Conservation (phyloP, 805 yeast genomes). For the Pachysolen tannophilus region DNA sequence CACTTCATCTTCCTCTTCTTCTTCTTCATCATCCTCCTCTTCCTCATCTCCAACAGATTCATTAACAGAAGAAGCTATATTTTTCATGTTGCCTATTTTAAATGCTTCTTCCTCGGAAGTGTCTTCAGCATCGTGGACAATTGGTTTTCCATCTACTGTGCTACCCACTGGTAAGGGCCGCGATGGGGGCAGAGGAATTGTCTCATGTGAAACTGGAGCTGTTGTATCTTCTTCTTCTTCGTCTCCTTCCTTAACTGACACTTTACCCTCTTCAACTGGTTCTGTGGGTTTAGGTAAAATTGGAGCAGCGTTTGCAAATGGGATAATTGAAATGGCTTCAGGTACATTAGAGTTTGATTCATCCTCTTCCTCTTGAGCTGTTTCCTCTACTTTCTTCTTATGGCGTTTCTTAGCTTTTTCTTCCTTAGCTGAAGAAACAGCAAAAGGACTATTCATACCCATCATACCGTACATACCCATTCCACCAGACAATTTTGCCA, state of each 20-base stretch:
- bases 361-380: no score
- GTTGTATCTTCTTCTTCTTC: slow-evolving; percentile 16
- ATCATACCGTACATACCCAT: slow-evolving; percentile 72
- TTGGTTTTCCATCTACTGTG: no score
- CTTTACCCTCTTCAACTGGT: slow-evolving; percentile 3
- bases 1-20: no score
- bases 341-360: no score
- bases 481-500: slow-evolving; percentile 94
- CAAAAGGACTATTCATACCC: slow-evolving; percentile 37
- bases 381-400: slow-evolving; percentile 17
- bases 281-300: slow-evolving; percentile 9
- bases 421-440: slow-evolving; percentile 19
- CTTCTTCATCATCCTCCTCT: neutral
- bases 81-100: slow-evolving; percentile 9
- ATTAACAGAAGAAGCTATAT: no score
- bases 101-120: neutral
- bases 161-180: no score
- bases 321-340: no score
- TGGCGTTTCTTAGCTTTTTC: slow-evolving; percentile 15
- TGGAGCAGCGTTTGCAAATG: slow-evolving; percentile 11
- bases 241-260: slow-evolving; percentile 7
- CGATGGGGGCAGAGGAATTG: neutral
- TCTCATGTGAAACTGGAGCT: slow-evolving; percentile 22
- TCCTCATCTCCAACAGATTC: slow-evolving; percentile 3
- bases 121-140: slow-evolving; percentile 5